These are phyloP conservation scores for Cytospora chrysosperma DNA, from an alignment of 2,329 filamentous ascomycete genomes.

Conservation along the genomic window DNA sequence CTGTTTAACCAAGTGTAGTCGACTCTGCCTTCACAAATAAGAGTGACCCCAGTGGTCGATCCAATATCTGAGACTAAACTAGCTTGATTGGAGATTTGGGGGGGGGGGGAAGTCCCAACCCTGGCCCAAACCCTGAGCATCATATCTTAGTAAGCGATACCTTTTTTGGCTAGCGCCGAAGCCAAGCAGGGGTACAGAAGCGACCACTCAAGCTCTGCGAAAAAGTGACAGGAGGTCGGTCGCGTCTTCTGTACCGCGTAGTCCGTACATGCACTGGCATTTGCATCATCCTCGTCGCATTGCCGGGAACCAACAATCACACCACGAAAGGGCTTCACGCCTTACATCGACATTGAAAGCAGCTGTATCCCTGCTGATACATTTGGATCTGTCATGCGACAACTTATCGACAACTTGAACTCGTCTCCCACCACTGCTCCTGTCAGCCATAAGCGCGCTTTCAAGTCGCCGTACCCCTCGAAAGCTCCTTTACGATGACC, in stretches of 20 bases:
- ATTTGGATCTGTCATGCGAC: conserved; percentile 5
- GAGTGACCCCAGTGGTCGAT: too few relatives aligned
- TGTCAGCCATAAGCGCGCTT: conserved; percentile 9
- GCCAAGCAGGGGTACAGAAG: not conserved
- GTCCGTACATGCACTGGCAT: conserved; percentile 10
- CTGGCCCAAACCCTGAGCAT: not conserved
- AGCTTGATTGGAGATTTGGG: too few relatives aligned
- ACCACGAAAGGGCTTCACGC: not conserved
- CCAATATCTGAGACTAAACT: too few relatives aligned
- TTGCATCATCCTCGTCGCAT: conserved; percentile 22
- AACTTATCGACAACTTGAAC: not conserved
- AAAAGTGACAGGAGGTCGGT: conserved; percentile 17
- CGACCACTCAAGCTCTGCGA: conserved; percentile 13
- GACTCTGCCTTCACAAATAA: not conserved
- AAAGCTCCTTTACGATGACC: conserved; percentile 39
- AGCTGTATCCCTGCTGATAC: not conserved
- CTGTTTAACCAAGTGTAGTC: conserved; percentile 15
- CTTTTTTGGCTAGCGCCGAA: not conserved
- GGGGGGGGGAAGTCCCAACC: too few relatives aligned
- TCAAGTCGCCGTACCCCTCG: not conserved
- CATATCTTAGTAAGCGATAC: not conserved
- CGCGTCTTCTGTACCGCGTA: conserved; percentile 21
- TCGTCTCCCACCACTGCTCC: not conserved
- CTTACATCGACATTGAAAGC: not conserved
- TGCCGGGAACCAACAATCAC: not conserved